A percentile compares a stretch with the other conserved stretches of the same genome.
Conservation (phyloP, 805 yeast genomes). For the Candida anglica region DNA sequence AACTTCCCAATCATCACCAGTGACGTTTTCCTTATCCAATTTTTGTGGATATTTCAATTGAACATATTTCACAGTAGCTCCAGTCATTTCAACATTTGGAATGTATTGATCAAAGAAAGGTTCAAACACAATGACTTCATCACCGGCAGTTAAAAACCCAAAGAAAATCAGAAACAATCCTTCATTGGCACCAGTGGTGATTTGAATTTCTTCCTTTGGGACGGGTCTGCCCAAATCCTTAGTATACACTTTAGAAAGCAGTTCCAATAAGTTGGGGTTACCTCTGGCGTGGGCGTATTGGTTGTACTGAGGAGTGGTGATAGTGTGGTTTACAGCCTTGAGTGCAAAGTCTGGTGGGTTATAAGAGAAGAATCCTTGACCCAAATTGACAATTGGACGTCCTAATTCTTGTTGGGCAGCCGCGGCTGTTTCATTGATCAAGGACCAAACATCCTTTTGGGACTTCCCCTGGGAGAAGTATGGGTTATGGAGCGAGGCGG, state of each 20-base stretch:
- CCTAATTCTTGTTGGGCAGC: conserved; percentile 66
- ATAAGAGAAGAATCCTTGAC: conserved; percentile 97
- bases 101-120: conserved; percentile 98
- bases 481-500: conserved; percentile 45
- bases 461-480: conserved; percentile 58
- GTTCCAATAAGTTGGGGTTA: conserved; percentile 67
- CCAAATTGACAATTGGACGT: conserved; percentile 81
- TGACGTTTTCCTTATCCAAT: conserved; percentile 55
- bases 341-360: conserved; percentile 93
- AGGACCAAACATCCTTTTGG: conserved; percentile 90
- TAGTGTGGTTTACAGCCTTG: conserved; percentile 73
- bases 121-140: conserved; percentile 93
- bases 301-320: conserved; percentile 69
- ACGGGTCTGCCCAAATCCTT: conserved; percentile 59
- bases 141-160: conserved; percentile 82
- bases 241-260: conserved; percentile 68
- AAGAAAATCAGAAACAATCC: conserved; percentile 84
- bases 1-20: conserved; percentile 84
- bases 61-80: conserved; percentile 87
- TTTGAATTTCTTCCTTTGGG: conserved; percentile 59
- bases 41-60: conserved; percentile 81
- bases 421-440: conserved; percentile 94
- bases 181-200: conserved; percentile 97
- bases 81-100: conserved; percentile 88
- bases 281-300: conserved; percentile 95